A percentile compares a stretch with the other conserved stretches of the same genome.
Conservation (phyloP, 371 early-diverging fungal species). For the Mortierella sp. region DNA sequence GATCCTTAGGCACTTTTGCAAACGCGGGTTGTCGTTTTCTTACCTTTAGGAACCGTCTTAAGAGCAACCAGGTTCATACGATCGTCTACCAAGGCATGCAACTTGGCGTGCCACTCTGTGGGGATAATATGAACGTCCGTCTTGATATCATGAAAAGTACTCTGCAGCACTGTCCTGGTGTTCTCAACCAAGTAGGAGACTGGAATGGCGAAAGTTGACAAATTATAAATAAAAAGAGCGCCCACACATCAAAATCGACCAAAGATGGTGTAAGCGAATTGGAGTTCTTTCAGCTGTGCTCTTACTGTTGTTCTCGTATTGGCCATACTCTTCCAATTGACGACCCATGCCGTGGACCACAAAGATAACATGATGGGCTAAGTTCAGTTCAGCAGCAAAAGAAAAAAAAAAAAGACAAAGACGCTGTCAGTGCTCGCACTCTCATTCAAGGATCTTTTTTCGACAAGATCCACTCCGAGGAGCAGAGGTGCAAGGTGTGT, state of each 20-base stretch:
- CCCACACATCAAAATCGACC: too few relatives aligned
- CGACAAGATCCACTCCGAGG: too few relatives aligned
- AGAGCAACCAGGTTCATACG: conserved; percentile 57
- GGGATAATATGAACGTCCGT: conserved; percentile 64
- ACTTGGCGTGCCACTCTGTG: conserved; percentile 71
- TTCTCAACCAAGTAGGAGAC: conserved; percentile 57
- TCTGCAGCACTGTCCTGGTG: conserved; percentile 60
- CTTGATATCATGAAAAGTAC: conserved; percentile 57
- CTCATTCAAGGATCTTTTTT: too few relatives aligned
- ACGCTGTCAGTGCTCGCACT: neutral
- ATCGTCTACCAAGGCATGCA: conserved; percentile 63
- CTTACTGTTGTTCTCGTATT: conserved; percentile 64
- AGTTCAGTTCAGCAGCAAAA: neutral
- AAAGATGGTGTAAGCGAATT: too few relatives aligned
- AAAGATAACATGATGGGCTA: conserved; percentile 63
- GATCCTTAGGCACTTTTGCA: too few relatives aligned
- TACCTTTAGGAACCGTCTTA: conserved; percentile 60
- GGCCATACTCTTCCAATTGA: conserved; percentile 64
- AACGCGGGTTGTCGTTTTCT: too few relatives aligned
- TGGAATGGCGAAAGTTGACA: too few relatives aligned
- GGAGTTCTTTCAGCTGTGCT: too few relatives aligned
- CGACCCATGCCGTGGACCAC: conserved; percentile 80
- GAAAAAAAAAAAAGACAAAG: neutral
- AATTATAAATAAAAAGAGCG: too few relatives aligned
- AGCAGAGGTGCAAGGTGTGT: neutral